Evolutionary conservation across 75 land plant genomes (phyloP).

Genomic region (Picea sitchensis): DNA sequence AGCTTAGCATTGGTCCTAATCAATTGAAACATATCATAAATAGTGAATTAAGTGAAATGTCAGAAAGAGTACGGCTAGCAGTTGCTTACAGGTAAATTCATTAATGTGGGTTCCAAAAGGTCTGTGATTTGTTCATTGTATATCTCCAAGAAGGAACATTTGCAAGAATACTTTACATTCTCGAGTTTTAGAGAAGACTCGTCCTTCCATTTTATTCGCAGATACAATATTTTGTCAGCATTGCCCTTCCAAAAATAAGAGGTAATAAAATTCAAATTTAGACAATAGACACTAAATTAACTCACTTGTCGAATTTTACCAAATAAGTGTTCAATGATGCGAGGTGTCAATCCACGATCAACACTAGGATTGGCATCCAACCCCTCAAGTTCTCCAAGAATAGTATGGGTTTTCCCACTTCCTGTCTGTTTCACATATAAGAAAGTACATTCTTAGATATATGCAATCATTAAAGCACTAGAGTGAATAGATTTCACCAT

Average conservation of each 20-base stretch:
- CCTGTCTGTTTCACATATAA: constrained; percentile 27
- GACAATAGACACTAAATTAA: not conserved
- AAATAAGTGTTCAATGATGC: constrained; percentile 40
- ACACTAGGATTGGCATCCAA: constrained; percentile 16
- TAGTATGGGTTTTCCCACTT: constrained; percentile 39
- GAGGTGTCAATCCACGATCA: constrained; percentile 36
- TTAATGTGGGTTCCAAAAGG: constrained; percentile 49
- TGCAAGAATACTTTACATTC: constrained; percentile 39
- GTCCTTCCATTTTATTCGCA: constrained; percentile 24
- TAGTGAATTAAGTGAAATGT: not conserved
- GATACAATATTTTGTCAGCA: not conserved
- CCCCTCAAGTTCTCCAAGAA: constrained; percentile 31
- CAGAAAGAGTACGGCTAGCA: not conserved
- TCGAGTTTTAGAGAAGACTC: constrained; percentile 29
- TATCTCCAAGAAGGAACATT: constrained; percentile 42
- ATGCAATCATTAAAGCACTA: not conserved
- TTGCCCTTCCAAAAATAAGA: not conserved
- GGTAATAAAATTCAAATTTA: not conserved
- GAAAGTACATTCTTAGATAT: not conserved
- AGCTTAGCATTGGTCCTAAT: not conserved
- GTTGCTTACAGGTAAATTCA: constrained; percentile 30
- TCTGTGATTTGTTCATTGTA: constrained; percentile 36
- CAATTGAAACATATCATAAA: not conserved
- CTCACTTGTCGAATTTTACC: constrained; percentile 27
- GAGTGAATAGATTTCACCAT: not conserved